Percentiles rank a stretch among this genome's conserved stretches.
Conservation (phyloP, 1,139 yeast species). For the Arxiozyma heterogenica region DNA sequence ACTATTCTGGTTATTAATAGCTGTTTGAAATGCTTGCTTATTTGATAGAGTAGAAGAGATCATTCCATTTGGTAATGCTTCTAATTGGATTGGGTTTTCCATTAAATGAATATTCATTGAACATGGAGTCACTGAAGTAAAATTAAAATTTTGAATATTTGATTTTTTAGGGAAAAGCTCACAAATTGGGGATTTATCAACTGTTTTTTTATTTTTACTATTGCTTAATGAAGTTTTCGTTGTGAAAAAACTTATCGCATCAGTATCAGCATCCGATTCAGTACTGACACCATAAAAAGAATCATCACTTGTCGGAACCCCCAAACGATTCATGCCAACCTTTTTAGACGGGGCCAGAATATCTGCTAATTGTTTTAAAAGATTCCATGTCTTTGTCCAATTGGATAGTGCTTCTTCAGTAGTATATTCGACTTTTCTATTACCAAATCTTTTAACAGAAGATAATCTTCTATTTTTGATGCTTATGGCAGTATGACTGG, state of each 20-base stretch:
- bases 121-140: conserved; percentile 19
- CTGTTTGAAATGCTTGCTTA: conserved; percentile 1
- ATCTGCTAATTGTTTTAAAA: conserved; percentile 4
- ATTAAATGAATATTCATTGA: conserved; percentile 17
- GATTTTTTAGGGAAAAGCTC: conserved; percentile 19
- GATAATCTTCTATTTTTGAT: not conserved
- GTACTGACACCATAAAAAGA: not conserved
- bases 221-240: not conserved
- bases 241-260: not conserved
- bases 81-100: conserved; percentile 19
- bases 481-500: not conserved
- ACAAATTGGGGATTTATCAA: not conserved
- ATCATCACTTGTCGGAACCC: not conserved
- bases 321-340: not conserved
- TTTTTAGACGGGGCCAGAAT: not conserved
- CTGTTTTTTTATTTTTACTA: not conserved
- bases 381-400: conserved; percentile 3
- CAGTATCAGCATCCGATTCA: not conserved
- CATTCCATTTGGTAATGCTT: conserved; percentile 18
- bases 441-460: not conserved
- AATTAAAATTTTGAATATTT: conserved; percentile 14
- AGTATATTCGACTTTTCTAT: not conserved
- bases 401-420: not conserved
- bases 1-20: not conserved
- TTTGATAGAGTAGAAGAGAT: conserved; percentile 15